Conservation (phyloP, 176 grass and related monocot species). For the Aegilops umbellulata region DNA sequence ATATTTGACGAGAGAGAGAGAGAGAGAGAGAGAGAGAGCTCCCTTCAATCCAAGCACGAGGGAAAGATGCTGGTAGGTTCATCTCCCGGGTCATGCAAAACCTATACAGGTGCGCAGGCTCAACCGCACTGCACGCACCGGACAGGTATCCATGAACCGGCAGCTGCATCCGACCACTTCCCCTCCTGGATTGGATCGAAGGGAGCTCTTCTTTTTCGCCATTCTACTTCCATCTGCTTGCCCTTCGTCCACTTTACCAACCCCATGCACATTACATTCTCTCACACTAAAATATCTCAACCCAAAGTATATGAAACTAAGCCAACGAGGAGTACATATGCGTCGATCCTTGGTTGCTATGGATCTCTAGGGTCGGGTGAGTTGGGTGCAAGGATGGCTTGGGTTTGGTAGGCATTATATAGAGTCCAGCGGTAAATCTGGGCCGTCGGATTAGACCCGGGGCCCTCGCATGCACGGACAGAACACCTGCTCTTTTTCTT, state of each 20-base stretch:
- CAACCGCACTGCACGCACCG: conserved; percentile 25
- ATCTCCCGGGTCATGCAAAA: conserved; percentile 77
- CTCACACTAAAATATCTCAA: background rate
- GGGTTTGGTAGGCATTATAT: conserved; percentile 48
- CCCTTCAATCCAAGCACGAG: conserved; percentile 95
- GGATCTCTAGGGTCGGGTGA: background rate
- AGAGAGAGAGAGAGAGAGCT: conserved; percentile 50
- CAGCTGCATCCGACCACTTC: conserved; percentile 70
- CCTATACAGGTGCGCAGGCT: conserved; percentile 52
- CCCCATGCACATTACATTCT: background rate
- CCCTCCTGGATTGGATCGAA: conserved; percentile 76
- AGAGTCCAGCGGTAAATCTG: conserved; percentile 26
- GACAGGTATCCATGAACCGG: conserved; percentile 79
- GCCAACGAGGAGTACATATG: background rate
- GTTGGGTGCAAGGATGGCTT: background rate
- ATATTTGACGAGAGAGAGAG: background rate
- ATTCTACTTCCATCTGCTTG: background rate
- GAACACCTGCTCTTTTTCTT: background rate
- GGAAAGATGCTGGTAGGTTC: conserved; percentile 55
- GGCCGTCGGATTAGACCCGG: conserved; percentile 42
- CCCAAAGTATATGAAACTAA: background rate
- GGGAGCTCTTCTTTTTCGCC: conserved; percentile 52
- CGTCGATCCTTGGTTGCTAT: background rate
- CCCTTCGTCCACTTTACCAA: background rate
- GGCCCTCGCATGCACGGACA: conserved; percentile 11